Base-by-base conservation (phyloP, 2,329 filamentous ascomycete species). In the Scedosporium dehoogii region DNA sequence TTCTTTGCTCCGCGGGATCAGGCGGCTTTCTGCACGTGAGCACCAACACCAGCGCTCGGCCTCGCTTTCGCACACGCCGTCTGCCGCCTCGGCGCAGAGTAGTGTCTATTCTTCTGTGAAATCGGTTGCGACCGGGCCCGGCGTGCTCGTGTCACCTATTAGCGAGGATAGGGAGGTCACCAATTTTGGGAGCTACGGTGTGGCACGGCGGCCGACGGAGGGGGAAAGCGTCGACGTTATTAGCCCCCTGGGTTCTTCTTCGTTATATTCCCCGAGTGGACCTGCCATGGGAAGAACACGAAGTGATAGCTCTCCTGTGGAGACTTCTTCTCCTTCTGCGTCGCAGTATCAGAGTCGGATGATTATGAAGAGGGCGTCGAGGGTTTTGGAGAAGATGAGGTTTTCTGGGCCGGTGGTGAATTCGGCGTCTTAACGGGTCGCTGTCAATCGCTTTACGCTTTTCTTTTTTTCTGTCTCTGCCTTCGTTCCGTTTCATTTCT, bases 321-420 rank as follows among this genome's bases (percentile, higher is more conserved):
- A 16, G n/a, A 6, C 23, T 21, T 16, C 53, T 38, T 42, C 57
- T 9, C 38, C 29, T 41, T 25, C 29, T 33, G 16, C 38, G 16
- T n/a, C 29, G 2, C 21, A 38, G 33, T 14, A 16, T 18, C 29
- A 41, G n/a, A 41, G 57, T 27, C 27, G 23, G 27, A 27, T 33
- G 16, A 42, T 59, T n/a, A 59, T 42, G 57, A 42, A 38, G 57
- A 59, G 21, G 57, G 57, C 57, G 4, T 29, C 21, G 10, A 42
- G 21, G 57, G 57, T 46, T 9, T 23, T 59, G 16, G 57, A 41
- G 57, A 18, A 33, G 57, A 59, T 59, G 57, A 59, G 55, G 55
- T 23, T 58, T 14, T 18, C n/a, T 51, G 46, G n/a, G 9, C 33
- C 33, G 33, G 46, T 51, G 46, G 46, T 51, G 16, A 18, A 51